Evolutionary conservation across 2,329 filamentous ascomycete genomes (phyloP).

Genomic region (Neofusicoccum cordaticola): DNA sequence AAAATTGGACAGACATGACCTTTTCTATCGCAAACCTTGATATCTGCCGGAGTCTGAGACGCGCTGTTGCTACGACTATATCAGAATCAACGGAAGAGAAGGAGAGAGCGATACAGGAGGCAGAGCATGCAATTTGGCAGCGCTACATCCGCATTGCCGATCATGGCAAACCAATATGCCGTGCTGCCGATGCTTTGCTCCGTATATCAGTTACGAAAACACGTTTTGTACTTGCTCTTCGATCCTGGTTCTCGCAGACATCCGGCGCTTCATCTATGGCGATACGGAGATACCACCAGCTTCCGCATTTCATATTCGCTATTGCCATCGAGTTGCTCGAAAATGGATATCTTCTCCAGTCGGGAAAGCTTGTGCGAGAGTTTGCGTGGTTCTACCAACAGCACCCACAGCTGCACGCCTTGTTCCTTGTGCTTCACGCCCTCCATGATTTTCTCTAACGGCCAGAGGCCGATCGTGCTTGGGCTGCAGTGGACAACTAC

Average conservation of each 20-base stretch:
- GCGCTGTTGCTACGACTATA: not conserved
- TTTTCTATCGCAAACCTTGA: constrained; percentile 22
- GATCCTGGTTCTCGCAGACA: not conserved
- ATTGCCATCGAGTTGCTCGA: not conserved
- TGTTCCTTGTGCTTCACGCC: not conserved
- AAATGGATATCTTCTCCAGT: not conserved
- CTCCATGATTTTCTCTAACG: not conserved
- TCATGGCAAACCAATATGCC: not conserved
- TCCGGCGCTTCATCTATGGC: not conserved
- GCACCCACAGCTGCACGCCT: constrained; percentile 1
- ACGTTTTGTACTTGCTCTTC: not conserved
- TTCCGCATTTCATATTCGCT: not conserved
- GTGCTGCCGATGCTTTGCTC: not conserved
- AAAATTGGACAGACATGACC: constrained; percentile 39
- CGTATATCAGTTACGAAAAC: not conserved
- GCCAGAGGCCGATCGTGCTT: not conserved
- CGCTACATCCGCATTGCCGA: not conserved
- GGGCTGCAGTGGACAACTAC: not conserved
- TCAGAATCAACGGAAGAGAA: not conserved
- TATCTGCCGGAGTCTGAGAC: not conserved
- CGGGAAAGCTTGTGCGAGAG: not conserved
- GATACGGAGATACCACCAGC: not conserved
- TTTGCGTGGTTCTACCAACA: constrained; percentile 6
- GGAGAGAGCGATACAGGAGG: not conserved
- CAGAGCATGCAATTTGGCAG: not conserved